Conservation (phyloP, 1,284 basidiomycete species). For the Cystobasidium sp. region DNA sequence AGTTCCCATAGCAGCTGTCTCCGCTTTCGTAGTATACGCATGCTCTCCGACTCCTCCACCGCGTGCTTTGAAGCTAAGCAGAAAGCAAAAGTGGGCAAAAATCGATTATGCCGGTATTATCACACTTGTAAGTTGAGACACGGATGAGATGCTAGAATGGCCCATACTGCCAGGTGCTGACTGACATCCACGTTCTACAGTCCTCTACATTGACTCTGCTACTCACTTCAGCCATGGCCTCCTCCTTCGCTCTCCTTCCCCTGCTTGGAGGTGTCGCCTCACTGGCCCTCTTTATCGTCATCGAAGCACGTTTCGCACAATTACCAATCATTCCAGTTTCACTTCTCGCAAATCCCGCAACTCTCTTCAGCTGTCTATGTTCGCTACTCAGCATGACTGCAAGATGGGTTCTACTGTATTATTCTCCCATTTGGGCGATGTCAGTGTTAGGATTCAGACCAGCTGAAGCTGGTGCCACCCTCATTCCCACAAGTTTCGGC, state of each 20-base stretch:
- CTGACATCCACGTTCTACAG: not conserved
- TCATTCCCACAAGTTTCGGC: conserved; percentile 42
- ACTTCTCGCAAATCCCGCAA: conserved; percentile 27
- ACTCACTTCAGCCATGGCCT: conserved; percentile 15
- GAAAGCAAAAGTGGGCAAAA: conserved; percentile 16
- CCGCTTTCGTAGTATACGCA: conserved; percentile 12
- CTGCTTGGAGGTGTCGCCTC: conserved; percentile 1
- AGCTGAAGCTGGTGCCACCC: conserved; percentile 32
- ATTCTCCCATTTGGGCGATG: conserved; percentile 40
- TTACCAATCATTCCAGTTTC: conserved; percentile 38
- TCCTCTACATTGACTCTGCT: conserved; percentile 17
- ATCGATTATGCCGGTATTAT: conserved; percentile 40
- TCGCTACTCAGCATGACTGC: conserved; percentile 36
- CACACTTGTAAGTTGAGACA: conserved; percentile 12
- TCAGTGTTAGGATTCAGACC: conserved; percentile 40
- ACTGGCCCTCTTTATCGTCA: conserved; percentile 25
- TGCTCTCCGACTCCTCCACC: conserved; percentile 13
- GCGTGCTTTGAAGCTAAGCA: not conserved
- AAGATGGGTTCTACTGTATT: conserved; percentile 41
- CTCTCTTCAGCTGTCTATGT: conserved; percentile 30
- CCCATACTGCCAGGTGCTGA: not conserved
- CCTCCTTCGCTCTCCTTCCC: conserved; percentile 2
- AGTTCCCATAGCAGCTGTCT: conserved; percentile 18
- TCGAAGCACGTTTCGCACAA: conserved; percentile 26
- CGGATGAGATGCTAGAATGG: not conserved